Evolutionary conservation across 139 green algal genomes (phyloP).

Genomic region (Closterium sp.): DNA sequence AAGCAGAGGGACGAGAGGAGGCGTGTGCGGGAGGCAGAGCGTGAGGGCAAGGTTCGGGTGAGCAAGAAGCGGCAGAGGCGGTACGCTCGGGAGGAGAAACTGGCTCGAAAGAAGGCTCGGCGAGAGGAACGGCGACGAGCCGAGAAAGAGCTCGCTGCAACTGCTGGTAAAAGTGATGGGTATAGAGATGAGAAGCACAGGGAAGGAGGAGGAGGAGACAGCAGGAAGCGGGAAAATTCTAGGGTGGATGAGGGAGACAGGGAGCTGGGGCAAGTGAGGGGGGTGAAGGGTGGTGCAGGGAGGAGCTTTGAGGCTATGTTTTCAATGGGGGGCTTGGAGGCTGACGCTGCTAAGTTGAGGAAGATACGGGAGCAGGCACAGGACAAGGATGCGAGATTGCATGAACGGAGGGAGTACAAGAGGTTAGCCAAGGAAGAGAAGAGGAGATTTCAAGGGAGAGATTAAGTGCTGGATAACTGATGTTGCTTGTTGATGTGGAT

Average conservation of each 20-base stretch:
- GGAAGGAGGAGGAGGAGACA: conserved; percentile 3
- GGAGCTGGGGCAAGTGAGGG: conserved; percentile 5
- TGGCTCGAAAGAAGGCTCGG: conserved; percentile 5
- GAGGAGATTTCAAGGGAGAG: background rate
- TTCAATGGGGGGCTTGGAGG: background rate
- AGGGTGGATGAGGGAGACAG: background rate
- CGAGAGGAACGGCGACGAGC: conserved; percentile 7
- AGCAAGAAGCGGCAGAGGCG: background rate
- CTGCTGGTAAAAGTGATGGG: background rate
- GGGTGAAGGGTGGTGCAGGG: background rate
- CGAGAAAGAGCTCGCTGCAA: background rate
- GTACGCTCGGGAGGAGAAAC: conserved; percentile 7
- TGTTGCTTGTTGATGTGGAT: too few species aligned
- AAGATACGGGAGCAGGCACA: background rate
- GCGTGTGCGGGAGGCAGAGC: conserved; percentile 6
- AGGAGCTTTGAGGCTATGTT: background rate
- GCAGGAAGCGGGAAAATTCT: conserved; percentile 9
- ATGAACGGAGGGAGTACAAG: background rate
- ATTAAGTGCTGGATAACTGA: background rate
- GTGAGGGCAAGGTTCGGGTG: background rate
- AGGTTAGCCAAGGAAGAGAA: background rate
- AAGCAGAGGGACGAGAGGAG: conserved; percentile 1
- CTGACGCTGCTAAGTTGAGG: background rate
- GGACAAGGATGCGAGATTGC: background rate
- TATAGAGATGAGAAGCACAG: background rate